These are phyloP conservation scores for Colletotrichum sp. DNA, from an alignment of 2,329 filamentous ascomycete species.

Conservation along the genomic window DNA sequence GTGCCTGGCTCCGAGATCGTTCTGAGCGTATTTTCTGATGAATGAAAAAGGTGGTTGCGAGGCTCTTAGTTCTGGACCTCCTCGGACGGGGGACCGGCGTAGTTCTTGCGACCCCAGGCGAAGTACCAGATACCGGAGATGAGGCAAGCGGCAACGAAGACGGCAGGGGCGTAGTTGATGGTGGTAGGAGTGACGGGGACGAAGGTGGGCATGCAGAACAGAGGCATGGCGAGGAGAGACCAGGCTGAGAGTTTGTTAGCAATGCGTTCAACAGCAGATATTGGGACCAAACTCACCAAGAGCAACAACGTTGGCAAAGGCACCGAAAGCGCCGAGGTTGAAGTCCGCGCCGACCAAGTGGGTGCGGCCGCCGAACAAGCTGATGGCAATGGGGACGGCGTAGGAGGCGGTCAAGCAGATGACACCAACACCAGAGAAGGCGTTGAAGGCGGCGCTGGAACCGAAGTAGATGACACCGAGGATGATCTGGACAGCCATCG, in stretches of 20 bases:
- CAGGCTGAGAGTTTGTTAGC: slow-evolving; percentile 54
- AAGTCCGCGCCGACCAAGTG: slow-evolving; percentile 63
- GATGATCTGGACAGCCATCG: slow-evolving; percentile 67
- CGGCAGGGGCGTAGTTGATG: slow-evolving; percentile 78
- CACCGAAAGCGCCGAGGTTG: slow-evolving; percentile 66
- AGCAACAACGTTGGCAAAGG: slow-evolving; percentile 68
- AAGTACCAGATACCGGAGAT: slow-evolving; percentile 72
- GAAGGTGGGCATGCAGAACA: slow-evolving; percentile 75
- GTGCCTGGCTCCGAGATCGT: background rate
- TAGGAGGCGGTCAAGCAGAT: slow-evolving; percentile 74
- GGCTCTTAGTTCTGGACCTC: slow-evolving; percentile 30
- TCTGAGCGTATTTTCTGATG: background rate
- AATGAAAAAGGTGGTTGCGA: background rate
- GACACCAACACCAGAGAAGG: slow-evolving; percentile 73
- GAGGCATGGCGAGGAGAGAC: slow-evolving; percentile 71
- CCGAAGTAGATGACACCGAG: slow-evolving; percentile 75
- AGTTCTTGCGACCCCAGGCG: slow-evolving; percentile 73
- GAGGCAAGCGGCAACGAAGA: slow-evolving; percentile 70
- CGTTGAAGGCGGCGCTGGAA: slow-evolving; percentile 72
- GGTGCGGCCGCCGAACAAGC: slow-evolving; percentile 63
- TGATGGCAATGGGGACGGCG: slow-evolving; percentile 69
- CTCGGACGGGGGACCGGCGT: slow-evolving; percentile 64
- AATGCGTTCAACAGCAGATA: background rate
- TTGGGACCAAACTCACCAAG: slow-evolving; percentile 53
- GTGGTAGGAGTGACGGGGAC: slow-evolving; percentile 63